Base-by-base conservation (phyloP, 2,329 filamentous ascomycete genomes). In the Trichoderma sp. region DNA sequence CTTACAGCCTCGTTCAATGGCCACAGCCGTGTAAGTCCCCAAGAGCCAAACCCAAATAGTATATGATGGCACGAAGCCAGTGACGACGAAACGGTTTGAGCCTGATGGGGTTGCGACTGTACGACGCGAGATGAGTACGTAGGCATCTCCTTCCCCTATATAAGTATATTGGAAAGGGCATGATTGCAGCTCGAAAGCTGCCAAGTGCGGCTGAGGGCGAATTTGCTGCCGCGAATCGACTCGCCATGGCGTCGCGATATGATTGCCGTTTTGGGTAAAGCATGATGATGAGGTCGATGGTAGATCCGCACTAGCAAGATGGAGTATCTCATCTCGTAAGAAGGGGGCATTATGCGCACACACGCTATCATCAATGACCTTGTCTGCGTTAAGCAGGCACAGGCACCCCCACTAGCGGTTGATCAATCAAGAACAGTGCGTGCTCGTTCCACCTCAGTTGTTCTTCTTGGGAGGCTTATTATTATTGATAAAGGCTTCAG, bases 1-100 rank as follows among this genome's bases (percentile, higher is more conserved):
- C 60, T 65, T 31, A 50, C 41, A 35, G 67, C 81, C 81, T 82
- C 5, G 6, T 75, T 31, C 24, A 35, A 71, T n/a, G 21, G 16
- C 53, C 67, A 31, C 27, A 45, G 59, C 60, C 16, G 60, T 56
- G 41, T 71, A 24, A 35, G 53, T 59, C 27, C 27, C 50, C 21
- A 18, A 50, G 35, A 66, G 60, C 74, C 24, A 66, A 60, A 29
- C 67, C 74, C 67, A 75, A 45, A 65, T 66, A 59, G 74, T 65
- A 66, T 14, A 66, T n/a, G 59, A 62, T 60, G 53, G 16, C 60
- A 35, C 74, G 60, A 75, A 68, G 50, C 62, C 74, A 35, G 35
- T 60, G 74, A 65, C 16, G 59, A 65, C 67, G 41, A 16, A 63
- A 6, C n/a, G 8, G 14, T 53, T 35, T 66, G 59, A 41, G 35